Conservation (phyloP, 108 stramenopile species). For the Cyclostephanos invisitatus region DNA sequence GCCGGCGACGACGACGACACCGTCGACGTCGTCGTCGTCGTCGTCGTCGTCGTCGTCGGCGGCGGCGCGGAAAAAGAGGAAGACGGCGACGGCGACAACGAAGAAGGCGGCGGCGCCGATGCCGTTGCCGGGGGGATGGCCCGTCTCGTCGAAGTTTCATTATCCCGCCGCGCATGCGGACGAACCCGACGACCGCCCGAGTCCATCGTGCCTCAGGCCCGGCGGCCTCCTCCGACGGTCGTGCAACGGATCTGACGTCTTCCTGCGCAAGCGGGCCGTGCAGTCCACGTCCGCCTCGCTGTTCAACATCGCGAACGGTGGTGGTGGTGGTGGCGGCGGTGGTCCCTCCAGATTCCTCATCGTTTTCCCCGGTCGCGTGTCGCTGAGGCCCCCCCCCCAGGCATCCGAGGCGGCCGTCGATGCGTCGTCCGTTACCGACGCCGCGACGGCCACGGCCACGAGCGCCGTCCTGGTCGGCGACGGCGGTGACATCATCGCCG, state of each 20-base stretch:
- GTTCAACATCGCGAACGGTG: not conserved
- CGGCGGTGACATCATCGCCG: not conserved
- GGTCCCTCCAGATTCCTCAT: slow-evolving; percentile 37
- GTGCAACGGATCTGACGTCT: slow-evolving; percentile 51
- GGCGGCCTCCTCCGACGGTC: slow-evolving; percentile 25
- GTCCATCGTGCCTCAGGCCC: slow-evolving; percentile 13
- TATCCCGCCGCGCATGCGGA: not conserved
- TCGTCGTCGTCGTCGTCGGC: not conserved
- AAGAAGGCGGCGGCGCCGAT: not conserved
- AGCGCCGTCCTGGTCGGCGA: not conserved
- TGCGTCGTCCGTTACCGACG: not conserved
- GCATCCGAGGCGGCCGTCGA: not conserved
- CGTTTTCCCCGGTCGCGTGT: slow-evolving; percentile 43
- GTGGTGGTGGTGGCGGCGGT: slow-evolving; percentile 9
- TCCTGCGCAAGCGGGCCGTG: slow-evolving; percentile 43
- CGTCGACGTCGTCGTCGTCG: not conserved
- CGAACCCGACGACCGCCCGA: not conserved
- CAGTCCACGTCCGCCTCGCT: slow-evolving; percentile 21
- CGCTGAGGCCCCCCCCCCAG: slow-evolving; percentile 24
- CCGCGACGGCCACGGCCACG: not conserved
- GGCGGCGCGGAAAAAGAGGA: not conserved
- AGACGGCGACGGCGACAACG: not conserved
- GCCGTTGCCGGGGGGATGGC: not conserved
- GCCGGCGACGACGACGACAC: no score
- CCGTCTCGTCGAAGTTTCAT: not conserved